Evolutionary conservation across 495 filamentous ascomycete species (phyloP).

Genomic region (Daldinia grandis): DNA sequence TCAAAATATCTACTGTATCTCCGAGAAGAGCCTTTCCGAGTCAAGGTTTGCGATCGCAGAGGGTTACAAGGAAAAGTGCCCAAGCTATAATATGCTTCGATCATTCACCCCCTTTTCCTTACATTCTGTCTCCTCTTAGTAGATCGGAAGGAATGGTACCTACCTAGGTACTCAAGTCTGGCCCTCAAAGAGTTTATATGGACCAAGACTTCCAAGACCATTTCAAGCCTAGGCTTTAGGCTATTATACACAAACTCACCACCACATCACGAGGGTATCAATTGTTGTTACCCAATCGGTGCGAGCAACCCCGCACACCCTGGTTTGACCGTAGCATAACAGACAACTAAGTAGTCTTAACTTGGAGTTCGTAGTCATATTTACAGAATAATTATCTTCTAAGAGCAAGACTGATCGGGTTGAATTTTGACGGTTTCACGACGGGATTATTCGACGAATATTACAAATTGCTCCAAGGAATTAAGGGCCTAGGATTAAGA

Average conservation of each 20-base stretch:
- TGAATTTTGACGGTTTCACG: background rate
- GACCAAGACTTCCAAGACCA: conserved; percentile 19
- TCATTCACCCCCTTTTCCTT: background rate
- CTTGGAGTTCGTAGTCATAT: background rate
- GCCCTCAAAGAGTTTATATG: background rate
- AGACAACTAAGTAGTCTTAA: conserved; percentile 1
- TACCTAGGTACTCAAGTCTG: background rate
- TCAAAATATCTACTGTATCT: background rate
- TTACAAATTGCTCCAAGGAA: background rate
- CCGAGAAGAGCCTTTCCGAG: too few species aligned
- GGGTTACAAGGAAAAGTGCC: background rate
- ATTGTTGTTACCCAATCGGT: conserved; percentile 15
- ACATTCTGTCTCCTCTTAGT: too few species aligned
- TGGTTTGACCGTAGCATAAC: background rate
- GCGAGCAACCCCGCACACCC: conserved; percentile 22
- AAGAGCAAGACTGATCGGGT: background rate
- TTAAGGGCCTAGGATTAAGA: background rate
- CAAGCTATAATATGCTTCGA: background rate
- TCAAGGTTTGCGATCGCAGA: background rate
- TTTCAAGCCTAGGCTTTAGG: conserved; percentile 20
- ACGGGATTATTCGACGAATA: background rate
- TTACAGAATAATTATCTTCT: too few species aligned
- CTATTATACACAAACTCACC: conserved; percentile 22
- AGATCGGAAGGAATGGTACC: background rate
- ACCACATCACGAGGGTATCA: conserved; percentile 23